Evolutionary conservation across 768 basidiomycete species (phyloP).

Genomic region (Termitomyces sp.): DNA sequence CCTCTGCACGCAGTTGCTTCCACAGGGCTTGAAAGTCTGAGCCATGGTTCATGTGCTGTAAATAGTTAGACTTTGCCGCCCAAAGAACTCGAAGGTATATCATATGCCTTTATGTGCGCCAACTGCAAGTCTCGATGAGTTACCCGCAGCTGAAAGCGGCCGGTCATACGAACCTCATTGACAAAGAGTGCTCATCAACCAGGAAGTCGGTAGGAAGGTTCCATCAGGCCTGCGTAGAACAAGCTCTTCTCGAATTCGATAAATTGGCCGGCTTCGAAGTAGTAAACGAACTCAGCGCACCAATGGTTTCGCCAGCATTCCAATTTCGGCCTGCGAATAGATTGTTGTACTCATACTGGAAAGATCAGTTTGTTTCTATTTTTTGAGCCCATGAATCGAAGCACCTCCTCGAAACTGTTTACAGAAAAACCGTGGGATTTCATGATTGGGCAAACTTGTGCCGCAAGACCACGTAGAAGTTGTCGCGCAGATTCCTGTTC

Average conservation of each 20-base stretch:
- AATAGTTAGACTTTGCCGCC: neutral
- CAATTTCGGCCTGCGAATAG: slow-evolving; percentile 84
- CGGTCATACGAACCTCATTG: slow-evolving; percentile 60
- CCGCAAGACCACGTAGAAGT: slow-evolving; percentile 72
- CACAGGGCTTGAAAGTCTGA: slow-evolving; percentile 72
- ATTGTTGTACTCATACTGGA: slow-evolving; percentile 69
- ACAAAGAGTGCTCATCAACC: slow-evolving; percentile 74
- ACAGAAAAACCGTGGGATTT: slow-evolving; percentile 69
- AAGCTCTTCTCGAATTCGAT: slow-evolving; percentile 44
- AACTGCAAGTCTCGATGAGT: slow-evolving; percentile 38
- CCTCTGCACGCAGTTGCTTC: slow-evolving; percentile 59
- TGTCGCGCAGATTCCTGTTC: slow-evolving; percentile 63
- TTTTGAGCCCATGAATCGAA: neutral
- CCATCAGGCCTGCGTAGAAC: slow-evolving; percentile 64
- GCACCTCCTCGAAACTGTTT: slow-evolving; percentile 80
- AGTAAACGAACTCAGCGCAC: slow-evolving; percentile 27
- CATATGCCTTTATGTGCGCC: slow-evolving; percentile 71
- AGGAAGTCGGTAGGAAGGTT: slow-evolving; percentile 54
- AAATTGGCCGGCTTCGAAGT: neutral
- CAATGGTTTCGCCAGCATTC: slow-evolving; percentile 78
- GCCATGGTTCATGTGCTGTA: slow-evolving; percentile 79
- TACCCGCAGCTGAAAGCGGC: neutral
- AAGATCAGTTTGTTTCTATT: neutral
- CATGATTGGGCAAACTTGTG: slow-evolving; percentile 82
- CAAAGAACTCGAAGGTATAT: neutral